These are phyloP conservation scores for Penicillium herquei DNA, from an alignment of 495 filamentous ascomycete species.

Conservation along the genomic window DNA sequence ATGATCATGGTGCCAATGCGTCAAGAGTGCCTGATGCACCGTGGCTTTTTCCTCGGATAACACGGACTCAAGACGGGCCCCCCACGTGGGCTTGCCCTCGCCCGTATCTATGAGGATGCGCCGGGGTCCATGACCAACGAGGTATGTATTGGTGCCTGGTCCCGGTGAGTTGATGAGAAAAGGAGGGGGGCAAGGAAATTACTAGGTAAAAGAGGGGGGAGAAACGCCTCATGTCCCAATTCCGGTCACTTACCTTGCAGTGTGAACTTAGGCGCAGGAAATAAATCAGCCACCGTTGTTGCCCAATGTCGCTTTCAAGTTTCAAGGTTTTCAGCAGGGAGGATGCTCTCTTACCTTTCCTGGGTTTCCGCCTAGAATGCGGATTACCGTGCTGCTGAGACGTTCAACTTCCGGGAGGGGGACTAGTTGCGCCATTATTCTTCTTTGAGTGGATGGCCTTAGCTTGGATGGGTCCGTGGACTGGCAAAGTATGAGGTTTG, in stretches of 20 bases:
- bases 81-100: conserved; percentile 64
- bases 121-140: conserved; percentile 65
- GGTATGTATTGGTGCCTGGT: conserved; percentile 79
- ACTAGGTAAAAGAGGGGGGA: too few species aligned
- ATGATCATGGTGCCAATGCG: conserved; percentile 92
- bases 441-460: too few species aligned
- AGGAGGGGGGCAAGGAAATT: background rate
- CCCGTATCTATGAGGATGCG: conserved; percentile 81
- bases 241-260: conserved; percentile 44
- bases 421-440: conserved; percentile 46
- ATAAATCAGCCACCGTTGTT: conserved; percentile 5
- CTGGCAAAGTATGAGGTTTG: background rate
- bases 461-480: background rate
- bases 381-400: conserved; percentile 63
- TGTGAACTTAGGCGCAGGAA: conserved; percentile 38
- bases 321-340: background rate
- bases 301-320: background rate
- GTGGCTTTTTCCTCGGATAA: conserved; percentile 64
- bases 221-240: background rate
- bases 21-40: conserved; percentile 66
- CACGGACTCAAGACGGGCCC: conserved; percentile 54
- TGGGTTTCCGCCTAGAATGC: conserved; percentile 80
- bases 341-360: conserved; percentile 55
- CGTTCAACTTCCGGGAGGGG: conserved; percentile 63
- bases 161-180: conserved; percentile 1